Evolutionary conservation across 2,329 filamentous ascomycete genomes (phyloP), one percentile per base, ranked within the genome.

Genomic region (Ophiognomonia clavigignenti-juglandacearum): DNA sequence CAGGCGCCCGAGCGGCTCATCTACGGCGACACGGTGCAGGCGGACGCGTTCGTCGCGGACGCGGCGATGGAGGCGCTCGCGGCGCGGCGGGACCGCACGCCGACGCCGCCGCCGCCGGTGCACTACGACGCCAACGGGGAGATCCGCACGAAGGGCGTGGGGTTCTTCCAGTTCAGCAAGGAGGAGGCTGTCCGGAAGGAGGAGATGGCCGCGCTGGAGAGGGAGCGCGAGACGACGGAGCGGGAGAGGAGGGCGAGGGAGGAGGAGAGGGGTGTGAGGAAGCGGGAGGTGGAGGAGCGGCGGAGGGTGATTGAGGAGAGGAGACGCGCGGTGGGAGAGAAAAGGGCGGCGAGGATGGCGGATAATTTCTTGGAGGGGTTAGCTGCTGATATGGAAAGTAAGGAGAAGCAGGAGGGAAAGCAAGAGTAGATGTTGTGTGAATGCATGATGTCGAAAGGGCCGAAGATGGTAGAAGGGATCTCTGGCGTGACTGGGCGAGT

Each of bases 61-160:
- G 76, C 78, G 46, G 76, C 83, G 57, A 96, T 96, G 88, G 84
- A 83, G 45, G 77, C 82, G 47, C 69, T 96, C 24, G 90, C 90
- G 3, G 73, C 77, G 52, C 88, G 86, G 67, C 78, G 90, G 39
- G 90, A 96, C 68, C 77, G 83, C 47, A 85, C 82, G 57, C 74
- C 83, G 43, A 96, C 91, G 40, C 89, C 91, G 44, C 91, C 90
- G 80, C 47, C 83, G 7, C 80, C 85, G 57, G 74, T 76, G 58
- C 92, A 97, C 67, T 98, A 97, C 66, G 86, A 96, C 63, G 88
- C 88, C 1, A 78, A 80, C 51, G 77, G 77, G 51, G 93, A 98
- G 74, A 82, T 96, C 40, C 75, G 93, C 51, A 88, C 82, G 37
- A 92, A 93, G 58, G 93, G 93, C 4, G 88, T 87, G 0, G 93